Base-by-base conservation (phyloP, 139 green algal species). In the Raphidocelis subcapitata region DNA sequence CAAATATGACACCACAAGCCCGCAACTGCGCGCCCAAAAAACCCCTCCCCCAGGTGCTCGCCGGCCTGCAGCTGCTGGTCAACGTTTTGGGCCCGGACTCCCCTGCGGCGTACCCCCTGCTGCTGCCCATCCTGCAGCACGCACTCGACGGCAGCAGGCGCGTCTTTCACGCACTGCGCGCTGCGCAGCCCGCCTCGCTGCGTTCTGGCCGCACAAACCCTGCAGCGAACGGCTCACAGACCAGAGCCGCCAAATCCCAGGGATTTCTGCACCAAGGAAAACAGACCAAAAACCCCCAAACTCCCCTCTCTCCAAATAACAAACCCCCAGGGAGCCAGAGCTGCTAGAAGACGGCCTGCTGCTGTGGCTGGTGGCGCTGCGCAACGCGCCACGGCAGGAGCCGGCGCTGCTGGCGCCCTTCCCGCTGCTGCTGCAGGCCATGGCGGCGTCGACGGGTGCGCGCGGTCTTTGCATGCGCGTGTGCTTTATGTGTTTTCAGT, bases 301-400 rank as follows among this genome's bases (percentile, higher is more conserved):
- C 41, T 12, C 41, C 12, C 8, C 41, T 49, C 41, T 49, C 41
- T 12, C 41, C 41, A 49, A 49, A 49, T 12, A 8, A 8, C 41
- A 8, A 49, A 8, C 41, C 8, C 41, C 41, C 8, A 49, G 41
- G 1, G 46, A 77, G 61, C 68, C 75, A 16, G 93, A 91, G 49
- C 80, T 98, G 62, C 66, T 98, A 37, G 94, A 98, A 75, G 94
- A 98, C 72, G 93, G 83, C 0, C 78, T 97, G 64, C 81, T 82
- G 65, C 80, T 98, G 56, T 97, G 91, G 91, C 85, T 96, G 54
- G 86, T 94, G 52, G 85, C 89, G 10, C 83, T 98, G 66, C 81
- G 90, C 16, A 88, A 97, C 65, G 89, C 91, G 1, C 88, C 90
- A 14, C 35, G 33, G 14, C 26, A 49, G 44, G 23, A 65, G 23